phyloP scores from a whole-genome alignment of 1,284 basidiomycete genomes.

The Ustilago cynodontis region DNA sequence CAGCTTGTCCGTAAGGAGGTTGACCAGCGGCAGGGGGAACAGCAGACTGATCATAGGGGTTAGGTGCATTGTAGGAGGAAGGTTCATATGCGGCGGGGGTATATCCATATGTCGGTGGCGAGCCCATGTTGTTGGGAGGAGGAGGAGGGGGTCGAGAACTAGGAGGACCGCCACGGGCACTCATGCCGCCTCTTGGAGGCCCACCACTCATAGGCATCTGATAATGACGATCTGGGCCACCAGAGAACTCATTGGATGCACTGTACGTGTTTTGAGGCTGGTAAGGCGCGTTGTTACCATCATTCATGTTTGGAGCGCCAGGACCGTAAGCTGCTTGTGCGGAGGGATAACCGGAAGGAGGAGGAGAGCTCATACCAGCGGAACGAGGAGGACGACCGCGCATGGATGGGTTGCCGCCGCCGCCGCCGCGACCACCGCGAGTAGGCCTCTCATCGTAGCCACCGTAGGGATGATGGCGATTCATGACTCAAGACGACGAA shows the following conservation, averaged over 20 bases:
- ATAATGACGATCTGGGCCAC: slow-evolving; percentile 43
- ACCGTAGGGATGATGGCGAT: slow-evolving; percentile 86
- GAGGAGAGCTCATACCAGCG: slow-evolving; percentile 40
- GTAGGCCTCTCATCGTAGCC: slow-evolving; percentile 76
- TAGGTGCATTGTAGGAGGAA: slow-evolving; percentile 11
- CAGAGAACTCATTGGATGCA: slow-evolving; percentile 33
- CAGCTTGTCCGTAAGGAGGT: slow-evolving; percentile 23
- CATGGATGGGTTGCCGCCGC: slow-evolving; percentile 32
- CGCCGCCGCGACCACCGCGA: slow-evolving; percentile 51
- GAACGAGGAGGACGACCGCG: slow-evolving; percentile 32
- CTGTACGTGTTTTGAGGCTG: slow-evolving; percentile 31
- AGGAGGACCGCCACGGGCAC: slow-evolving; percentile 27
- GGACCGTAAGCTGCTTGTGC: slow-evolving; percentile 38
- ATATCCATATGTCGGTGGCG: slow-evolving; percentile 29
- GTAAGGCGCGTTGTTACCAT: slow-evolving; percentile 21
- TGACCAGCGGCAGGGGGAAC: slow-evolving; percentile 16
- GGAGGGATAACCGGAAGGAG: slow-evolving; percentile 25
- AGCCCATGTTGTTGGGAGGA: slow-evolving; percentile 26
- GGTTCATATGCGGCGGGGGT: slow-evolving; percentile 10
- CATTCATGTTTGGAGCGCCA: slow-evolving; percentile 8
- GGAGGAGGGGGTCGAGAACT: slow-evolving; percentile 29
- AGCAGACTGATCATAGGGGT: slow-evolving; percentile 20
- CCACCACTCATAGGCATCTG: slow-evolving; percentile 31
- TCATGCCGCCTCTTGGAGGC: slow-evolving; percentile 40
- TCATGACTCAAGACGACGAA: slow-evolving; percentile 73